Conservation (phyloP, 2,329 filamentous ascomycete genomes). For the Aspergillus sp. region DNA sequence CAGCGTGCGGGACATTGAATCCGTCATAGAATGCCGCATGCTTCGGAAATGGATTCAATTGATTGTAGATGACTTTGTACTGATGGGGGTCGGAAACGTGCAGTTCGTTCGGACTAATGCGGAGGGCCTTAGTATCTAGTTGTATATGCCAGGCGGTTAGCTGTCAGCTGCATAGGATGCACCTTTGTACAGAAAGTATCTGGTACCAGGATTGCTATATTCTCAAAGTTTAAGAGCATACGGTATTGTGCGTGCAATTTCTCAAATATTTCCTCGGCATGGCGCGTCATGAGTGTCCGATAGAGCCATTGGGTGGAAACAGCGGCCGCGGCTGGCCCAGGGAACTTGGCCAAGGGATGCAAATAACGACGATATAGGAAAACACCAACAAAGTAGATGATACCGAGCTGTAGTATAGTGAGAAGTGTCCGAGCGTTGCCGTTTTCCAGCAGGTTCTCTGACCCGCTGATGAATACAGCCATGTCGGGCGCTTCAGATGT, state of each 20-base stretch:
- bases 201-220: too few relatives aligned
- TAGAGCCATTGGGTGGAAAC: not conserved
- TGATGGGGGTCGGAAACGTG: not conserved
- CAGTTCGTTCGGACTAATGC: not conserved
- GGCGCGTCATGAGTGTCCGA: not conserved
- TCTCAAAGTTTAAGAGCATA: too few relatives aligned
- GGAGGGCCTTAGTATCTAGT: not conserved
- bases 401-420: not conserved
- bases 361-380: not conserved
- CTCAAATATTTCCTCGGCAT: not conserved
- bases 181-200: too few relatives aligned
- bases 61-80: not conserved
- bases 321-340: not conserved
- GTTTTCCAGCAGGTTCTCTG: too few relatives aligned
- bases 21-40: not conserved
- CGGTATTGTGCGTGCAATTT: not conserved
- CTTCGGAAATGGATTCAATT: not conserved
- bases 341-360: not conserved
- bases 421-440: too few relatives aligned
- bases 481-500: too few relatives aligned
- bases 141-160: not conserved
- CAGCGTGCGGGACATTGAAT: not conserved
- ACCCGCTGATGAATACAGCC: too few relatives aligned
- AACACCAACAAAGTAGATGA: not conserved
- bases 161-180: too few relatives aligned